phyloP scores from a whole-genome alignment of 1,284 basidiomycete genomes.

The Nidula niveotomentosa region DNA sequence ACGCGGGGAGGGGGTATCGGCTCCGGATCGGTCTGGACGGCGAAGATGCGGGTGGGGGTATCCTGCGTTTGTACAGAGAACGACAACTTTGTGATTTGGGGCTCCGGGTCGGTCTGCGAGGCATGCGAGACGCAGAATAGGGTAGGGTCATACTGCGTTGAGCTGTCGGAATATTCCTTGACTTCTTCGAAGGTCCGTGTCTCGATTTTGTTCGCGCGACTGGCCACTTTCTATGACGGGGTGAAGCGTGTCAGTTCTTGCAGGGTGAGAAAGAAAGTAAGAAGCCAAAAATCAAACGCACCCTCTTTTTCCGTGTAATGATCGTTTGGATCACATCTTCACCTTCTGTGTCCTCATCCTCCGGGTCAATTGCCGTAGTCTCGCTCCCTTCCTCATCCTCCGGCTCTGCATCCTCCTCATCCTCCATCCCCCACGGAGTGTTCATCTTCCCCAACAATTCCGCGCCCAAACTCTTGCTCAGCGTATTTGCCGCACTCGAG shows the following conservation, averaged over 20 bases:
- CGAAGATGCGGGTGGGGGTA: constrained; percentile 13
- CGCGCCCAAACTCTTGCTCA: constrained; percentile 80
- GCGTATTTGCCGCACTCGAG: constrained; percentile 45
- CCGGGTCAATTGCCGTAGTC: constrained; percentile 31
- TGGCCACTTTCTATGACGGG: constrained; percentile 58
- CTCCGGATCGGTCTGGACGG: constrained; percentile 28
- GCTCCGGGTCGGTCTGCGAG: constrained; percentile 40
- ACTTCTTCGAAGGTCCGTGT: constrained; percentile 59
- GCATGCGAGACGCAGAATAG: constrained; percentile 45
- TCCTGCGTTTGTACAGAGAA: constrained; percentile 33
- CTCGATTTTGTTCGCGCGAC: constrained; percentile 52
- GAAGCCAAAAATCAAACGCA: constrained; percentile 28
- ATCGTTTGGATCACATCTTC: constrained; percentile 78
- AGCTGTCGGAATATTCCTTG: constrained; percentile 70
- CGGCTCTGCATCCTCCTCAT: constrained; percentile 29
- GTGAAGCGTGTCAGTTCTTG: constrained; percentile 8
- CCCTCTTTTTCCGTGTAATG: constrained; percentile 76
- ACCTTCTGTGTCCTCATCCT: constrained; percentile 32
- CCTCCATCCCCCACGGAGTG: constrained; percentile 36
- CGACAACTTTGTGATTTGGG: constrained; percentile 31
- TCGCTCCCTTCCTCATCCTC: constrained; percentile 31
- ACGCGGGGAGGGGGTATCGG: constrained; percentile 29
- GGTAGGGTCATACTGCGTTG: constrained; percentile 61
- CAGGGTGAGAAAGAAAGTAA: constrained; percentile 2
- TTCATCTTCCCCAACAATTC: constrained; percentile 70